Conservation (phyloP, 345 rosid species). For the Ailanthus altissimus region DNA sequence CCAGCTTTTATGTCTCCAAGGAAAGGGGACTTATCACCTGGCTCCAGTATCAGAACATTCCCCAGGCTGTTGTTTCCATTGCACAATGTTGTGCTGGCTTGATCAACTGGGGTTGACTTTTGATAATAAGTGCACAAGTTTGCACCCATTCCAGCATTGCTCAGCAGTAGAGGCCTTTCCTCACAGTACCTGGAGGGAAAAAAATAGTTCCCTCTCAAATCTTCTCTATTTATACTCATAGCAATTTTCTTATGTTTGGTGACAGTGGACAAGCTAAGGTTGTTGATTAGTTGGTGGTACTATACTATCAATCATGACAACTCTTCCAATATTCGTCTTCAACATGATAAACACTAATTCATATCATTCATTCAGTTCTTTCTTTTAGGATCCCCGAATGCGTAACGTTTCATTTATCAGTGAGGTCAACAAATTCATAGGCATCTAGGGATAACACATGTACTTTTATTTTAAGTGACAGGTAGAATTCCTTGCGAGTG, state of each 20-base stretch:
- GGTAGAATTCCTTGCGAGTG: background rate
- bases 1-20: slow-evolving; percentile 91
- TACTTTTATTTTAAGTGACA: background rate
- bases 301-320: background rate
- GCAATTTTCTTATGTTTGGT: background rate
- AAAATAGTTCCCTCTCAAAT: background rate
- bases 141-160: slow-evolving; percentile 97
- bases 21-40: slow-evolving; percentile 92
- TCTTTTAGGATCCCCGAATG: background rate
- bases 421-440: background rate
- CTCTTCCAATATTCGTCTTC: background rate
- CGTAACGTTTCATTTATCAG: background rate
- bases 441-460: background rate
- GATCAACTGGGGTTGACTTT: slow-evolving; percentile 76
- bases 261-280: background rate
- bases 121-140: slow-evolving; percentile 89
- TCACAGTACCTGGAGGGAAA: slow-evolving; percentile 73
- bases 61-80: slow-evolving; percentile 67
- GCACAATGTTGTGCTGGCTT: slow-evolving; percentile 54
- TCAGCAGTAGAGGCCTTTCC: slow-evolving; percentile 88
- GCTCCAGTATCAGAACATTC: slow-evolving; percentile 68
- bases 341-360: background rate
- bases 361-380: background rate
- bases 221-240: slow-evolving; percentile 9
- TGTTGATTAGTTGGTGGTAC: background rate